Evolutionary conservation across 1,139 yeast species (phyloP).

Genomic region (Debaryomycetaceae sp.): DNA sequence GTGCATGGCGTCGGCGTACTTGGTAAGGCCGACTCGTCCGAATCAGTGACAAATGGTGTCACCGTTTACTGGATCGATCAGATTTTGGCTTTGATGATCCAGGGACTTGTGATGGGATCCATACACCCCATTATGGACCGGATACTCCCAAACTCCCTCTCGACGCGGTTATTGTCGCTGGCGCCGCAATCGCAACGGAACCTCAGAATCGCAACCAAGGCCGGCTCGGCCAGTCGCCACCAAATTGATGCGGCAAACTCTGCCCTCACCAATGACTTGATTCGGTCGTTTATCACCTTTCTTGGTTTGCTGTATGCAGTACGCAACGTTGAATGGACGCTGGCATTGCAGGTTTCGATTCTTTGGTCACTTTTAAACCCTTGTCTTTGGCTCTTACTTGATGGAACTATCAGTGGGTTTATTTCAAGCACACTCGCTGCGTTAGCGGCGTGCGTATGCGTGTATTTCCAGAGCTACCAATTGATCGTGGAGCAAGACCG

Average conservation of each 20-base stretch:
- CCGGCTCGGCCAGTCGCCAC: conserved; percentile 13
- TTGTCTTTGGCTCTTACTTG: conserved; percentile 75
- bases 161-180: conserved; percentile 25
- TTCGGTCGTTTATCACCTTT: conserved; percentile 68
- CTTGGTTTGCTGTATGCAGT: conserved; percentile 83
- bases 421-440: conserved; percentile 43
- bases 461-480: conserved; percentile 27
- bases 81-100: conserved; percentile 26
- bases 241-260: conserved; percentile 15
- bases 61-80: conserved; percentile 17
- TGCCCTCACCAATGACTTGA: conserved; percentile 32
- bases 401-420: conserved; percentile 69
- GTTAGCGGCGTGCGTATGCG: conserved; percentile 32
- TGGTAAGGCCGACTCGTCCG: conserved; percentile 5
- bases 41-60: conserved; percentile 3
- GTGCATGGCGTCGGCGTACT: conserved; percentile 11
- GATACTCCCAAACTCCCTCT: conserved; percentile 32
- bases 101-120: conserved; percentile 63
- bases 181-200: conserved; percentile 22
- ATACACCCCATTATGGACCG: conserved; percentile 60
- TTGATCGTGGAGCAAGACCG: conserved; percentile 15
- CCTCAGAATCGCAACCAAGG: not conserved
- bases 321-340: conserved; percentile 74
- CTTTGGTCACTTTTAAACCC: conserved; percentile 77
- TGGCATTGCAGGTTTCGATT: conserved; percentile 69